Base-by-base conservation (phyloP, 208 protist species). In the Tritrichomonas foetus region DNA sequence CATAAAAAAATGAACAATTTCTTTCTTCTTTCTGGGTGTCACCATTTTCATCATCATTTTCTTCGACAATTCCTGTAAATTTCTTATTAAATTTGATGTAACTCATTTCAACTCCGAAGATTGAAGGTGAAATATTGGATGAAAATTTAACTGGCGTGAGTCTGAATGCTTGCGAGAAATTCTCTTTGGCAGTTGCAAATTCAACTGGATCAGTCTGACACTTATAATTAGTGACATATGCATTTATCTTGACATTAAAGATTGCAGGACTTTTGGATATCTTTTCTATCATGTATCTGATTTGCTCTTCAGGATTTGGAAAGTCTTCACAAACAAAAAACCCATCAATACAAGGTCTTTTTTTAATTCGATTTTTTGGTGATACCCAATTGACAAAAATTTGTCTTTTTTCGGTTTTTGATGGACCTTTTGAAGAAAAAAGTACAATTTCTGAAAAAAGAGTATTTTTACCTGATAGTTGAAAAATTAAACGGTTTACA, bases 221-320 rank as follows among this genome's bases (percentile, higher is more conserved):
- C 57, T n/a, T 53, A 61, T 89, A 89, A 57, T 89, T 89, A 20
- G 78, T 89, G 9, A 89, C 78, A 33, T 89, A 44, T 33, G 78
- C 41, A n/a, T 53, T 89, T 14, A 89, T 89, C 8, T 25, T 20
- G 22, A 89, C 44, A 61, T 89, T 89, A 36, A 53, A 89, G 57
- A 53, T 53, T 82, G 30, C 33, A 89, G 33, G 14, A 33, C 57
- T 13, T 5, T 44, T n/a, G 13, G 47, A 27, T 16, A 49, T 47
- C 9, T 89, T 53, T 39, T 89, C 47, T 5, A 89, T 89, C 8
- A 89, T 11, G 1, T 61, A 33, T 39, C 30, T 0, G 47, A 89
- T 53, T 30, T 89, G 78, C 3, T 89, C 78, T 3, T 89, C 13
- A 5, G 14, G 53, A 61, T 61, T 61, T 5, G 53, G 53, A 61